phyloP scores from a whole-genome alignment of 257 asterid genomes.

The Primulina eburnea region DNA sequence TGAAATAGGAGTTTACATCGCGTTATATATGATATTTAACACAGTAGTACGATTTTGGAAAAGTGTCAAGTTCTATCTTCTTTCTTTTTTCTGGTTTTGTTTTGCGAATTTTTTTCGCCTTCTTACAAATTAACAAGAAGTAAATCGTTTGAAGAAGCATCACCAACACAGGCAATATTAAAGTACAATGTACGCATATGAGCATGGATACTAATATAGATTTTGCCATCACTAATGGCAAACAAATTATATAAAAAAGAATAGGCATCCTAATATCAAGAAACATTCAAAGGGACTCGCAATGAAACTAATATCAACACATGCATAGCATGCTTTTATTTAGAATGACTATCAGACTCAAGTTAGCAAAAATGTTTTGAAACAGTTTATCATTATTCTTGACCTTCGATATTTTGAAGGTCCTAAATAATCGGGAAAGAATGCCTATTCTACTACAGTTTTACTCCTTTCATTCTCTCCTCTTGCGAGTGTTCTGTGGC shows the following conservation, averaged over 20 bases:
- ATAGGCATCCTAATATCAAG: background rate
- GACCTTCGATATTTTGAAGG: background rate
- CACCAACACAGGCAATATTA: background rate
- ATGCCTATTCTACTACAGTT: background rate
- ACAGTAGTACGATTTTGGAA: background rate
- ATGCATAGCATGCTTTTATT: background rate
- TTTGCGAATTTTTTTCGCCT: background rate
- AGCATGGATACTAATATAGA: background rate
- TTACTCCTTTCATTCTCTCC: background rate
- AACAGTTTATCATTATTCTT: too few relatives aligned
- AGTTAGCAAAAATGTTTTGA: background rate
- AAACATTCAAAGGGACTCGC: background rate
- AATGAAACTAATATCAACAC: background rate
- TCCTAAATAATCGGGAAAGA: background rate
- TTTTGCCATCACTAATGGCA: background rate
- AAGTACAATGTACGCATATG: background rate
- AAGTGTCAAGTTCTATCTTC: too few relatives aligned
- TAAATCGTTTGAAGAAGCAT: too few relatives aligned
- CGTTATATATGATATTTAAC: background rate
- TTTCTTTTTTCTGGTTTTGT: background rate
- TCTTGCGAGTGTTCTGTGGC: background rate
- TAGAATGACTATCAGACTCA: constrained; percentile 5
- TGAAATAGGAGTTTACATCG: background rate
- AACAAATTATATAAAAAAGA: background rate
- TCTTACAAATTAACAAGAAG: background rate